Conservation (phyloP, 2,329 filamentous ascomycete genomes). For the Stagonosporopsis chrysanthemi region DNA sequence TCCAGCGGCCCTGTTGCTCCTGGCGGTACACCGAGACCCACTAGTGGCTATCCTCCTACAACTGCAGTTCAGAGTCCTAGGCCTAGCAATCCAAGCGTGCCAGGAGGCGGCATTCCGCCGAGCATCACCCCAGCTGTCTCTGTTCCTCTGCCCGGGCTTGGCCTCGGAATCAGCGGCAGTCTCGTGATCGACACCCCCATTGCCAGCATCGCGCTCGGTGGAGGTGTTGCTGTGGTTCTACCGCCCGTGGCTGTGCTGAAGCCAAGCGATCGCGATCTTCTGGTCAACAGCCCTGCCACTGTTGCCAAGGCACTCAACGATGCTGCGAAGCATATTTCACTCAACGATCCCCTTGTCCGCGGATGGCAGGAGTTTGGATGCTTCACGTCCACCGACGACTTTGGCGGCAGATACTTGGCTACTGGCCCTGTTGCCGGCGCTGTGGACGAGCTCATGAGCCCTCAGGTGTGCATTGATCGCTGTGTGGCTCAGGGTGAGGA, state of each 20-base stretch:
- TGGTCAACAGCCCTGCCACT: background rate
- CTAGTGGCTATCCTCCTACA: background rate
- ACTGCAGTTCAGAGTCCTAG: background rate
- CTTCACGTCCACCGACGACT: background rate
- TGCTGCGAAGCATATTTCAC: conserved; percentile 3
- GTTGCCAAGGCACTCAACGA: conserved; percentile 2
- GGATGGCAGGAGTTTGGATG: conserved; percentile 8
- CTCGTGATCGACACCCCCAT: background rate
- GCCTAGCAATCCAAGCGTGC: too few relatives aligned
- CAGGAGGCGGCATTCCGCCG: too few relatives aligned
- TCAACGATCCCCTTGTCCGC: background rate
- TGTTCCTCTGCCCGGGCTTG: background rate
- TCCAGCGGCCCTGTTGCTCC: background rate
- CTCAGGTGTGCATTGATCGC: background rate
- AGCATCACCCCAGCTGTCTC: too few relatives aligned
- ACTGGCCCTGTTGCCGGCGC: background rate
- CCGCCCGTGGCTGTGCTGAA: background rate
- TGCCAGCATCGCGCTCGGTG: background rate
- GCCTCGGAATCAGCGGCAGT: background rate
- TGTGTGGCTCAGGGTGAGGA: background rate
- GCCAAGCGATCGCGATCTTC: background rate
- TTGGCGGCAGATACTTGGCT: background rate
- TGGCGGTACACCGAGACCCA: too few relatives aligned
- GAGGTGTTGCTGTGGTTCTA: background rate
- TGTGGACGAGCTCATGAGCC: background rate